phyloP scores from a whole-genome alignment of 768 basidiomycete genomes.

The Lactarius hengduanensis region DNA sequence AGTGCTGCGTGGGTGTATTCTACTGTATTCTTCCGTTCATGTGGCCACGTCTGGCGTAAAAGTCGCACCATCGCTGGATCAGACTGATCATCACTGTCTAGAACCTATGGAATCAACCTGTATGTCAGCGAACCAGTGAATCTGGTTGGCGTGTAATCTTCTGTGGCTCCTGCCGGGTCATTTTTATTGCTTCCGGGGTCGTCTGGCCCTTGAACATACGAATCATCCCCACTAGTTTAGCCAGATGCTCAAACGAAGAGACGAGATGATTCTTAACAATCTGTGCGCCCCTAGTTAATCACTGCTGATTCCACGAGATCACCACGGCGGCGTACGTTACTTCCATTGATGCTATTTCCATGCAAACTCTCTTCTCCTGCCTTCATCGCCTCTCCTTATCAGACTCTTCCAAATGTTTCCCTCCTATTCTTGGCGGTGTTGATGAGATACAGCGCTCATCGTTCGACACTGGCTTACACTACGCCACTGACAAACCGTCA shows the following conservation, averaged over 20 bases:
- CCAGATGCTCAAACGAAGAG: background rate
- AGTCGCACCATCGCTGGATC: background rate
- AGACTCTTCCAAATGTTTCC: background rate
- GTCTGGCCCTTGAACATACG: background rate
- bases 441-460: background rate
- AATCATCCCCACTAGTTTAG: background rate
- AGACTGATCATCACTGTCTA: conserved; percentile 4
- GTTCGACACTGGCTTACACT: background rate
- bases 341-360: background rate
- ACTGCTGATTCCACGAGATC: background rate
- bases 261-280: background rate
- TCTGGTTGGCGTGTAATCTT: background rate
- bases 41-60: conserved; percentile 2
- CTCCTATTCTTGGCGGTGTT: background rate
- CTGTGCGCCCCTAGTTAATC: background rate
- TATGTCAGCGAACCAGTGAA: background rate
- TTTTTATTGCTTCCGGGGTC: background rate
- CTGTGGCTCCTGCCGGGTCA: background rate
- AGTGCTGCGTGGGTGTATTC: background rate
- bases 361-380: background rate
- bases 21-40: background rate
- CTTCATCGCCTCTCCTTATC: background rate
- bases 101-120: background rate
- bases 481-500: background rate
- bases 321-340: background rate